Conservation (phyloP, 2,329 filamentous ascomycete species). For the Colletotrichum spinosum region DNA sequence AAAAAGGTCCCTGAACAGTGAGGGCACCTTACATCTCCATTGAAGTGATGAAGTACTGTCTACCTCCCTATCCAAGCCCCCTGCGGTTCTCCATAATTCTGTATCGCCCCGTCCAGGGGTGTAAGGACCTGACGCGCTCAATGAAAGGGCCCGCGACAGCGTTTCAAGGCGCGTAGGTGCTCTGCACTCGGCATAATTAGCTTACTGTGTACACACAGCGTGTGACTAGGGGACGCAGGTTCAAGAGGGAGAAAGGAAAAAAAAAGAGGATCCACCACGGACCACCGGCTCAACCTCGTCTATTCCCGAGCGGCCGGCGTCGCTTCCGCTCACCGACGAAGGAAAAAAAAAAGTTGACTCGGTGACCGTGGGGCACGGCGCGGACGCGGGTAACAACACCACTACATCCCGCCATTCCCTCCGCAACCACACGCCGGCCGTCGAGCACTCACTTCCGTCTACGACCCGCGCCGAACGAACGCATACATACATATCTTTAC, state of each 20-base stretch:
- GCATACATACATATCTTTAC: not conserved
- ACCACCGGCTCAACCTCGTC: constrained; percentile 35
- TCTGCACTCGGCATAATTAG: no score
- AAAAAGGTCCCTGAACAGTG: constrained; percentile 23
- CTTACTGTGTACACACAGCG: no score
- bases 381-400: constrained; percentile 29
- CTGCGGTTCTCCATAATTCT: constrained; percentile 36
- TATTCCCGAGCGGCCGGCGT: constrained; percentile 36
- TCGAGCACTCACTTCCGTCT: not conserved
- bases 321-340: constrained; percentile 28
- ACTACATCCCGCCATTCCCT: constrained; percentile 17
- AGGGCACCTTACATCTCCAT: constrained; percentile 12
- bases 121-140: not conserved
- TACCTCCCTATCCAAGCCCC: constrained; percentile 7
- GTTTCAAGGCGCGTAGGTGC: no score
- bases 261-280: constrained; percentile 8
- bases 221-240: no score
- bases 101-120: constrained; percentile 28
- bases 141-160: no score
- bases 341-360: constrained; percentile 28
- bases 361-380: constrained; percentile 32
- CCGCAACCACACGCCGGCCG: not conserved
- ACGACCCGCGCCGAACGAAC: constrained; percentile 6
- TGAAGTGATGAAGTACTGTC: constrained; percentile 18
- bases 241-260: not conserved